Evolutionary conservation across 1,284 basidiomycete species (phyloP).

Genomic region (Gastroboletus turbinatus): DNA sequence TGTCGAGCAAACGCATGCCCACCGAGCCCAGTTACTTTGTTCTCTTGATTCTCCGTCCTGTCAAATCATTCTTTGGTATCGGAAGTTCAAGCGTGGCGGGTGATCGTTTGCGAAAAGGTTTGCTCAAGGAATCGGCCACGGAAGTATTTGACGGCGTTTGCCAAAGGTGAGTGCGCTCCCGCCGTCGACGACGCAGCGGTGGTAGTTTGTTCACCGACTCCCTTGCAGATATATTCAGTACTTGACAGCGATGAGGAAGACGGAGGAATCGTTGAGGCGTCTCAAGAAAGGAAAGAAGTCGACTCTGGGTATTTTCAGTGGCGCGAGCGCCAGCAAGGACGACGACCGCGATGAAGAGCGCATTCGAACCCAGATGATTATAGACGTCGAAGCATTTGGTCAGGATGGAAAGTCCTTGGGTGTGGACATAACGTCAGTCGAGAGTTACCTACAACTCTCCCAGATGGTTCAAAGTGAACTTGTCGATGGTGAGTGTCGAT

Average conservation of each 20-base stretch:
- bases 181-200: not conserved
- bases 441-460: slow-evolving; percentile 56
- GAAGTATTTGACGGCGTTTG: slow-evolving; percentile 77
- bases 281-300: slow-evolving; percentile 84
- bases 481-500: slow-evolving; percentile 34
- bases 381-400: slow-evolving; percentile 83
- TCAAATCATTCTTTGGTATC: slow-evolving; percentile 77
- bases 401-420: slow-evolving; percentile 72
- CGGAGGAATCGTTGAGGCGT: slow-evolving; percentile 82
- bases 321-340: slow-evolving; percentile 45
- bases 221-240: slow-evolving; percentile 62
- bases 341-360: slow-evolving; percentile 77
- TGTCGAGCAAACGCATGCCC: slow-evolving; percentile 69
- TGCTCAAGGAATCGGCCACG: slow-evolving; percentile 54
- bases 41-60: slow-evolving; percentile 74
- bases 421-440: slow-evolving; percentile 56
- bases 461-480: slow-evolving; percentile 55
- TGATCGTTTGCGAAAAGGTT: slow-evolving; percentile 52
- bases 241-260: slow-evolving; percentile 83
- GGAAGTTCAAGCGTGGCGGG: slow-evolving; percentile 56
- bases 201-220: not conserved
- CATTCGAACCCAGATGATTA: slow-evolving; percentile 81
- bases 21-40: slow-evolving; percentile 86
- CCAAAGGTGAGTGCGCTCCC: slow-evolving; percentile 47
- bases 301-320: slow-evolving; percentile 76